Evolutionary conservation across 1,284 basidiomycete species (phyloP), one percentile per base, ranked within the genome.

Genomic region (Austroboletus niveus): DNA sequence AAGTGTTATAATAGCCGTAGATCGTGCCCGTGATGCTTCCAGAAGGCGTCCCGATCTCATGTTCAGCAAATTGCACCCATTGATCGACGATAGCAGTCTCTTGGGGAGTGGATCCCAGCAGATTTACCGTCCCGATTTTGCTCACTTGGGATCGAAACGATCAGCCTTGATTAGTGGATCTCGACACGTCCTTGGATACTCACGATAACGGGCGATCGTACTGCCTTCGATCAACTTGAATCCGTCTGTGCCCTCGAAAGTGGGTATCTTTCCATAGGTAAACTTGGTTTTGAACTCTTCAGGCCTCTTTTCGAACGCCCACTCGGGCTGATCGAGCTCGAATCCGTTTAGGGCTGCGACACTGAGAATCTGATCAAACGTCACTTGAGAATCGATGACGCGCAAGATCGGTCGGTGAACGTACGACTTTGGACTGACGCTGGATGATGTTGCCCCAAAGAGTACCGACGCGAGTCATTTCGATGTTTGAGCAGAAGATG

Each of bases 171-270:
- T 15, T 24, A 24, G 17, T 17, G 5, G 22, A 38, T n/a, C 35
- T 38, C 14, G 8, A 14, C n/a, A n/a, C 11, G 14, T 15, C 11
- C 8, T 38, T 15, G 15, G 35, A n/a, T 15, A 15, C 35, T 38
- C 15, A 38, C 35, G 15, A 15, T 38, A 38, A 15, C 35, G 35
- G 3, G 35, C 35, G 15, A 38, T 38, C 35, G 35, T 3, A 38
- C 14, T n/a, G 15, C 70, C 70, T 72, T 85, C 82, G 54, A 69
- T 69, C 50, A 85, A 66, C 57, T 62, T 63, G 66, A 76, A 73
- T 53, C 79, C 80, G 56, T 82, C 78, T 41, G 69, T 57, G 50
- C 63, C 69, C 67, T 79, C 76, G 58, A 84, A 78, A 38, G 71
- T 72, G 30, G 82, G 83, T 54, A 81, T 65, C 35, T 38, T 38